These are phyloP conservation scores for Paxillus involutus DNA, from an alignment of 768 basidiomycete genomes.

Conservation along the genomic window DNA sequence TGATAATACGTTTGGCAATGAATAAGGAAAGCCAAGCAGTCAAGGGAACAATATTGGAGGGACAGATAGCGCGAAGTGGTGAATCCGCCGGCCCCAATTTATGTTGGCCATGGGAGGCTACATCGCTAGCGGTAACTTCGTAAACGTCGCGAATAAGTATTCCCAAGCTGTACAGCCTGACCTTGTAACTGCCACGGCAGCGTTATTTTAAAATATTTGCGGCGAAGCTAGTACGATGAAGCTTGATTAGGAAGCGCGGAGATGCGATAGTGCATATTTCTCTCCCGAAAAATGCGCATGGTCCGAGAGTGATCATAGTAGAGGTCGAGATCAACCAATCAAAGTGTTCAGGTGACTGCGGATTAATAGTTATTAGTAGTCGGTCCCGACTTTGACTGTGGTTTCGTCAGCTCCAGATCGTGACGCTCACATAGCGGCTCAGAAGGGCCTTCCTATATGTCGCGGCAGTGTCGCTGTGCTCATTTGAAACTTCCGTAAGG, in stretches of 20 bases:
- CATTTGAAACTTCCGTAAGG: no score
- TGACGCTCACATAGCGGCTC: no score
- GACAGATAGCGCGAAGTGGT: conserved; percentile 2
- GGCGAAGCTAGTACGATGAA: conserved; percentile 16
- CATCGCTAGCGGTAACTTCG: conserved; percentile 28
- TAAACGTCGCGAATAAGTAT: conserved; percentile 32
- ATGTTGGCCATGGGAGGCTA: conserved; percentile 23
- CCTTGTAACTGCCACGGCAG: conserved; percentile 22
- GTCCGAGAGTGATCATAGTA: no score
- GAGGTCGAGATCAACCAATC: no score
- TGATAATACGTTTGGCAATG: conserved; percentile 1
- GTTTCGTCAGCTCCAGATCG: no score
- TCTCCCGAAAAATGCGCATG: no score
- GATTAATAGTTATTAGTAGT: no score
- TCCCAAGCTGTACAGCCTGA: conserved; percentile 35
- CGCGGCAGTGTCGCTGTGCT: no score
- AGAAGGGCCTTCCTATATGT: no score
- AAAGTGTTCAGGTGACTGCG: no score
- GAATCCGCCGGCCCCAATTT: conserved; percentile 25
- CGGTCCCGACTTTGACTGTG: no score
- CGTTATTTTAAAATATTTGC: conserved; percentile 26
- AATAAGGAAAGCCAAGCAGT: not conserved
- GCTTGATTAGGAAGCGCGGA: conserved; percentile 23
- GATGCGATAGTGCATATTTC: no score
- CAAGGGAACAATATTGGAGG: conserved; percentile 9